Base-by-base conservation (phyloP, 352 stramenopile species). In the Ophiocytium majus region DNA sequence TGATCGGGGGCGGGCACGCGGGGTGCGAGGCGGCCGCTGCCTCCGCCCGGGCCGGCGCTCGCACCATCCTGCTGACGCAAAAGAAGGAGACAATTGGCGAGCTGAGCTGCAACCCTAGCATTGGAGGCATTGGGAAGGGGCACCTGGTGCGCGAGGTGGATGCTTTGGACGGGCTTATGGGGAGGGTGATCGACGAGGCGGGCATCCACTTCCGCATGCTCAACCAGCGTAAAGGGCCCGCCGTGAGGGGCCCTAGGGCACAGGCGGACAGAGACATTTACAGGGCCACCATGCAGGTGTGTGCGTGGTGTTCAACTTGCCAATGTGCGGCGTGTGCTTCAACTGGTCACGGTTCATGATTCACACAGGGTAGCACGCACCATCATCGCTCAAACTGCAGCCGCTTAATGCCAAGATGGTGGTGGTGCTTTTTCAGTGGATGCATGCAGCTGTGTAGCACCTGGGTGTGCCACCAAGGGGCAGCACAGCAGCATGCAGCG, bases 181-280 rank as follows among this genome's bases (percentile, higher is more conserved):
- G 96, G 10, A 92, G 93, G 50, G 92, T 98, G 17, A 96, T 96
- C 0, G 97, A 99, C 92, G 87, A 91, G 33, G 95, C 93, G 0
- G 96, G 95, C 32, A 98, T 99, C 89, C 97, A 99, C 90, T 99
- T 98, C 90, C 89, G 93, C 33, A 95, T 99, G 91, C 92, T 99
- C 71, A 99, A 99, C 91, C 92, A 93, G 79, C 91, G 95, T 35
- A 99, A 97, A 79, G 83, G 88, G 63, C 80, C 86, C 63, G 86
- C 86, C 36, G 90, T 93, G 83, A 91, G 94, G 35, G 94, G 94
- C 0, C 94, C 96, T 1, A 91, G 97, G 79, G 96, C 94, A 43
- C 97, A 99, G 88, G 98, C 98, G 92, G 97, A 99, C 91, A 92
- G 96, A 79, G 96, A 99, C 88, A 91, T 98, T 36, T 99, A 99